Conservation (phyloP, 192 early-diverging fungal genomes). For the Dissophora ornata region DNA sequence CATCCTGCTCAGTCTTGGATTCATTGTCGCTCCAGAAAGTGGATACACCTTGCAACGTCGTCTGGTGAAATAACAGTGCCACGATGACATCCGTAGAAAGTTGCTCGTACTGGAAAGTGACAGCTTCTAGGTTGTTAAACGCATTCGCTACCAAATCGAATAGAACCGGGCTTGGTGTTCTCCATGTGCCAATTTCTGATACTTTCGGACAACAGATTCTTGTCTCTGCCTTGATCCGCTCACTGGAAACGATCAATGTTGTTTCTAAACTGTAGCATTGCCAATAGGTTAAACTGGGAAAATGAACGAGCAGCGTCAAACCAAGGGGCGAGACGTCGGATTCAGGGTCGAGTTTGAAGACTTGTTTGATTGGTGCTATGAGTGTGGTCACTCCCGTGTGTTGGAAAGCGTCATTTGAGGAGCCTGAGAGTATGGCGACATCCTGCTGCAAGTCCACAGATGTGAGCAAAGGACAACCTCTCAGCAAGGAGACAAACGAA, state of each 20-base stretch:
- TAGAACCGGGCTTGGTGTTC: slow-evolving; percentile 1
- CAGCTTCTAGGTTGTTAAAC: background rate
- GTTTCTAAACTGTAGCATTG: background rate
- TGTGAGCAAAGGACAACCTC: slow-evolving; percentile 14
- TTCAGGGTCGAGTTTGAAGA: slow-evolving; percentile 15
- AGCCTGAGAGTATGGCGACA: slow-evolving; percentile 8
- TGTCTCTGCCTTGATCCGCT: slow-evolving; percentile 16
- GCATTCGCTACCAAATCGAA: slow-evolving; percentile 16
- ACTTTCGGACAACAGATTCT: slow-evolving; percentile 13
- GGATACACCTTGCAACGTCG: background rate
- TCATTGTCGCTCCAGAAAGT: background rate
- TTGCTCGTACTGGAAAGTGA: slow-evolving; percentile 6
- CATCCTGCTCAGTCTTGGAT: background rate
- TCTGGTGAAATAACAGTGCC: slow-evolving; percentile 8
- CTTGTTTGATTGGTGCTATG: slow-evolving; percentile 3
- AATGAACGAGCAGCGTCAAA: slow-evolving; percentile 15
- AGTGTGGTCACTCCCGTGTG: slow-evolving; percentile 9
- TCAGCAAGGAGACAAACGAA: slow-evolving; percentile 14
- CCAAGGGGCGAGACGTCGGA: slow-evolving; percentile 1
- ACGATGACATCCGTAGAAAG: slow-evolving; percentile 15
- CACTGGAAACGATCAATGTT: slow-evolving; percentile 6
- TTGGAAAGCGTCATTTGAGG: slow-evolving; percentile 15
- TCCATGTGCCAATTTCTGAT: slow-evolving; percentile 3
- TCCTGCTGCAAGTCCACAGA: slow-evolving; percentile 2
- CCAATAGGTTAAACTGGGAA: slow-evolving; percentile 9